phyloP scores from a whole-genome alignment of 1,139 yeast species.

The Saccharomyces uvarum region DNA sequence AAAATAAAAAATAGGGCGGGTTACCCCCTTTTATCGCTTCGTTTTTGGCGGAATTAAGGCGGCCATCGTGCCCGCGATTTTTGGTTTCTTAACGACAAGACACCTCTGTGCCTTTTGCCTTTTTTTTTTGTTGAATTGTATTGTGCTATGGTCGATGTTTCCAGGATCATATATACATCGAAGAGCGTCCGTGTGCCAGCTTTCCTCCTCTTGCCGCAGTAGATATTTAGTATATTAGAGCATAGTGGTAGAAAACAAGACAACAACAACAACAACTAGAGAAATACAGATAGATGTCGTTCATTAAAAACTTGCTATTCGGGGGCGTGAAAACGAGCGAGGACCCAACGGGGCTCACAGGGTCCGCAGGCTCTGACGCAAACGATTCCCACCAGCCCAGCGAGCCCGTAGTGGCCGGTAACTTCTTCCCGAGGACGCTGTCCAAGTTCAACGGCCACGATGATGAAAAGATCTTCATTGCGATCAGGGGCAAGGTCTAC shows the following conservation, averaged over 20 bases:
- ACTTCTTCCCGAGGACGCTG: slow-evolving; percentile 69
- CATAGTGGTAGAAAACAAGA: too few species aligned
- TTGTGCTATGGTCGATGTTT: background rate
- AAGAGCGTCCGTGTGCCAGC: background rate
- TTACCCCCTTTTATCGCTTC: too few species aligned
- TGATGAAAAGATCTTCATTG: slow-evolving; percentile 70
- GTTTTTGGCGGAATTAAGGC: background rate
- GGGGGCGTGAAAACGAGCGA: slow-evolving; percentile 35
- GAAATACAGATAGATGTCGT: slow-evolving; percentile 31
- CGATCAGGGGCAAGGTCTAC: slow-evolving; percentile 75
- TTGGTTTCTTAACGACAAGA: background rate
- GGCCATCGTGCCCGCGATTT: background rate
- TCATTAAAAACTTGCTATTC: slow-evolving; percentile 33
- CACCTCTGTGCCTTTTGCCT: background rate
- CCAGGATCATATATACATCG: background rate
- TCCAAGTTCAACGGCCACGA: slow-evolving; percentile 74
- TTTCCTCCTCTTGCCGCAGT: background rate
- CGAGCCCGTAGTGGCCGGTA: slow-evolving; percentile 66
- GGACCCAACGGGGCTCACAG: slow-evolving; percentile 32
- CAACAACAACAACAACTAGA: too few species aligned
- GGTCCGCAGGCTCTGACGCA: slow-evolving; percentile 6
- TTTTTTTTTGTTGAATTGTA: background rate
- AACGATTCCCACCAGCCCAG: slow-evolving; percentile 14
- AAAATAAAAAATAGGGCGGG: too few species aligned
- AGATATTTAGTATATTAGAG: background rate